Conservation (phyloP, 163 green algal genomes). For the Scenedesmus sp. region DNA sequence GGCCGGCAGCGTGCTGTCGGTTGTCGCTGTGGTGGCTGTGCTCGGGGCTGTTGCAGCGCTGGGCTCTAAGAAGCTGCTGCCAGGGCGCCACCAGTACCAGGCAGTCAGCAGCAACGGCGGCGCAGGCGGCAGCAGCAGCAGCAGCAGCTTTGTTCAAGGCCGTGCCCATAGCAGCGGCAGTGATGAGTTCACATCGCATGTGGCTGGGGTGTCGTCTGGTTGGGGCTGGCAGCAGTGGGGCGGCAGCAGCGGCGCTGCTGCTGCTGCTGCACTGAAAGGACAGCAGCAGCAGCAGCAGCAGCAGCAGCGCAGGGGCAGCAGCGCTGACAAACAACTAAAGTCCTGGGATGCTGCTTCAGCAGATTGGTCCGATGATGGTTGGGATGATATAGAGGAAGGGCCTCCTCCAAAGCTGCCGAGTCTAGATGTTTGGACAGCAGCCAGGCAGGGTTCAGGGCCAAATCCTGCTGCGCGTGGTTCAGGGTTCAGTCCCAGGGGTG, state of each 20-base stretch:
- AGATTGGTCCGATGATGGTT: slow-evolving; percentile 13
- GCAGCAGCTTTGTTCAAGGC: no score
- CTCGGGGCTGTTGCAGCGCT: background rate
- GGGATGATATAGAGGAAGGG: slow-evolving; percentile 18
- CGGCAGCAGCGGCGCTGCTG: background rate
- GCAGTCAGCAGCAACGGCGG: background rate
- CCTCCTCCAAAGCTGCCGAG: background rate
- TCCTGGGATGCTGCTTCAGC: background rate
- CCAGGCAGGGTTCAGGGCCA: background rate
- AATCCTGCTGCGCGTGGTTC: background rate
- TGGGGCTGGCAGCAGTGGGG: background rate
- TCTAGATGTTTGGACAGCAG: background rate
- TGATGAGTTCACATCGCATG: background rate
- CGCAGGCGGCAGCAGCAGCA: background rate
- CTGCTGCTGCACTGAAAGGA: background rate
- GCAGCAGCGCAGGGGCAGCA: slow-evolving; percentile 4
- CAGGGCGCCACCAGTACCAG: background rate
- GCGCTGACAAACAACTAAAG: background rate
- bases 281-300: background rate
- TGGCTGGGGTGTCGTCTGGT: background rate
- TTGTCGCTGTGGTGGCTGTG: background rate
- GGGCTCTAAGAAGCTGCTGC: background rate
- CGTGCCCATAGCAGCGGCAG: background rate
- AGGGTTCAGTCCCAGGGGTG: background rate
- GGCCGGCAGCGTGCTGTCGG: background rate